Conservation (phyloP, 176 grass and related monocot species). For the Guadua angustifolia region DNA sequence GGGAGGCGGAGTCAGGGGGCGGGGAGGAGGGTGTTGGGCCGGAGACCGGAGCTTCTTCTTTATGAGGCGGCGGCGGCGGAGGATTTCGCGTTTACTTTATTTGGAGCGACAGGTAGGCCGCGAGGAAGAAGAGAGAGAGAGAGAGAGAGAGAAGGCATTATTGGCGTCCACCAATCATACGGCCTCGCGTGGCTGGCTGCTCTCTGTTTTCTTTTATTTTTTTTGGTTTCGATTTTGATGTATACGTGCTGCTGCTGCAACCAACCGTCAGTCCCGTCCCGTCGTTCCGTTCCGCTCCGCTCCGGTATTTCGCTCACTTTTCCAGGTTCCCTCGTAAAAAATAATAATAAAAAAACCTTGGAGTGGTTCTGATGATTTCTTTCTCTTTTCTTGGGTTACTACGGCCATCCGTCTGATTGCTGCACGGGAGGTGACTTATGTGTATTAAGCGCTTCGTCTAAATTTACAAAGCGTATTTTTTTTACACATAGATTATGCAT, state of each 20-base stretch:
- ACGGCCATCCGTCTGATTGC: too few species aligned
- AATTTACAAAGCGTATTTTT: too few species aligned
- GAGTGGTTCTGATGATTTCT: neutral
- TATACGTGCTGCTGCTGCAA: neutral
- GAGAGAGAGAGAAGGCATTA: neutral
- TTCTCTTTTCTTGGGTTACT: neutral
- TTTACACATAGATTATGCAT: too few species aligned
- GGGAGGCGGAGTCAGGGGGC: neutral
- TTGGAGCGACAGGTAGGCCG: constrained; percentile 50
- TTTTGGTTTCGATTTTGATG: neutral
- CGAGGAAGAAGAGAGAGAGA: constrained; percentile 9
- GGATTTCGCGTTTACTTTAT: constrained; percentile 53
- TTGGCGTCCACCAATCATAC: constrained; percentile 52
- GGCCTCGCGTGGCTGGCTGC: constrained; percentile 41
- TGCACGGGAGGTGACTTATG: too few species aligned
- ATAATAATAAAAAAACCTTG: too few species aligned
- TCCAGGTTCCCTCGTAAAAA: too few species aligned
- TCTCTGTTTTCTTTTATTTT: neutral
- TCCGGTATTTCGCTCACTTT: neutral
- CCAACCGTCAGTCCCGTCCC: constrained; percentile 7
- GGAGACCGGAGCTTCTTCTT: neutral
- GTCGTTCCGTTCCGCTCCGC: neutral
- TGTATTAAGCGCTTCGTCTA: too few species aligned
- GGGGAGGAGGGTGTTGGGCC: neutral
- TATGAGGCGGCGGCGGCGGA: constrained; percentile 23